A percentile compares a stretch with the other conserved stretches of the same genome.
Conservation (phyloP, 805 yeast genomes). For the Candida ovalis region DNA sequence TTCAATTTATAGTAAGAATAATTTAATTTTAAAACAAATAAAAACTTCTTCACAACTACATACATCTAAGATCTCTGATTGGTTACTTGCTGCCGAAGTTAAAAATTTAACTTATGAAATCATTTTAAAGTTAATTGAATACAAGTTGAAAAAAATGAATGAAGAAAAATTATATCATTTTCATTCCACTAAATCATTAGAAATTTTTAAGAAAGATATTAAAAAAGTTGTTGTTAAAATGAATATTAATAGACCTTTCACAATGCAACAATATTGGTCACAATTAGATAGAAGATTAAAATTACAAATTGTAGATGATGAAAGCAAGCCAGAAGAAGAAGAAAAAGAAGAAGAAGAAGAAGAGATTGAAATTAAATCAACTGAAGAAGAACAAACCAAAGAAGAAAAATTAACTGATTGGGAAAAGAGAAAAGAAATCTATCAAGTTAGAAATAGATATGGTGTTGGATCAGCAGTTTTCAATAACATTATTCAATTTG, state of each 20-base stretch:
- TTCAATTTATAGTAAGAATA: constrained; percentile 3
- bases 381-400: too few relatives aligned
- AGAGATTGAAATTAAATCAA: too few relatives aligned
- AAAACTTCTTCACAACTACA: constrained; percentile 3
- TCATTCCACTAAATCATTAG: neutral
- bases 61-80: constrained; percentile 5
- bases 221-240: constrained; percentile 4
- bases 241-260: constrained; percentile 7
- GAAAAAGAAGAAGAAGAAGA: too few relatives aligned
- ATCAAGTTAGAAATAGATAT: too few relatives aligned
- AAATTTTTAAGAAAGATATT: constrained; percentile 9
- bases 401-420: too few relatives aligned
- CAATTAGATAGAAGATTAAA: constrained; percentile 13
- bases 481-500: too few relatives aligned
- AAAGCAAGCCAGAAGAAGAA: constrained; percentile 2
- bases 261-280: constrained; percentile 18
- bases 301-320: constrained; percentile 7
- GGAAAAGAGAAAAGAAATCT: too few relatives aligned
- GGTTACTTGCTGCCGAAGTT: constrained; percentile 9
- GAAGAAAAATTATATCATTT: neutral
- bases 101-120: constrained; percentile 14
- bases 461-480: too few relatives aligned
- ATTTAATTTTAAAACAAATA: neutral
- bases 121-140: constrained; percentile 11
- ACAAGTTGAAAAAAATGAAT: neutral